These are phyloP conservation scores for Clarireedia homoeocarpa DNA, from an alignment of 2,329 filamentous ascomycete species.

Conservation along the genomic window DNA sequence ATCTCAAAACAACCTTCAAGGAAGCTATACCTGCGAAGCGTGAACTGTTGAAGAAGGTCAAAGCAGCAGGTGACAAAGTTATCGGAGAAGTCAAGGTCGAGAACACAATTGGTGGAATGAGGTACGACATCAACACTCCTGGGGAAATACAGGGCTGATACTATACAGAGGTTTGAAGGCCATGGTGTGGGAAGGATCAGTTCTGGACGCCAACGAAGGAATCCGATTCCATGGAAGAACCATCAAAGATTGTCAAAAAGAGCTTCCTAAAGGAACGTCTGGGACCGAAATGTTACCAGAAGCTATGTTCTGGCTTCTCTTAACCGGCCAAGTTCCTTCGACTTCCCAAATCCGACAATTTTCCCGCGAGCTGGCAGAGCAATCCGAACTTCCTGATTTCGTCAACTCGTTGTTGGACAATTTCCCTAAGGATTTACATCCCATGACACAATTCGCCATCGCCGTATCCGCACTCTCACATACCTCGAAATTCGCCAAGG, in stretches of 20 bases:
- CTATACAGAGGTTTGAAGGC: slow-evolving; percentile 71
- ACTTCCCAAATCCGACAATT: slow-evolving; percentile 73
- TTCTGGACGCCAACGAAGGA: slow-evolving; percentile 91
- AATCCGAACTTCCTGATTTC: slow-evolving; percentile 74
- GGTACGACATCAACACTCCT: slow-evolving; percentile 34
- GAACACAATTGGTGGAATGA: slow-evolving; percentile 93
- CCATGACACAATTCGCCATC: slow-evolving; percentile 97
- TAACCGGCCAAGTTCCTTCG: slow-evolving; percentile 87
- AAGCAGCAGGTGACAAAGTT: slow-evolving; percentile 71
- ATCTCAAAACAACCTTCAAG: slow-evolving; percentile 81
- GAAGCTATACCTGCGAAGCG: slow-evolving; percentile 84
- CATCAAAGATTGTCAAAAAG: slow-evolving; percentile 94
- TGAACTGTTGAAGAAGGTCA: slow-evolving; percentile 89
- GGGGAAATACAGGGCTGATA: slow-evolving; percentile 14
- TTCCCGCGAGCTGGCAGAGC: slow-evolving; percentile 78
- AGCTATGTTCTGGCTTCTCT: slow-evolving; percentile 98
- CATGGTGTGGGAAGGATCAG: slow-evolving; percentile 98
- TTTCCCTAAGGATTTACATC: slow-evolving; percentile 85
- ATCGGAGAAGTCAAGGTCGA: slow-evolving; percentile 91
- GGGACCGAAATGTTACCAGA: slow-evolving; percentile 97
- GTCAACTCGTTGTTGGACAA: slow-evolving; percentile 81
- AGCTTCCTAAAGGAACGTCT: slow-evolving; percentile 84
- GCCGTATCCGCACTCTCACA: slow-evolving; percentile 95
- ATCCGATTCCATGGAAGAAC: slow-evolving; percentile 97
- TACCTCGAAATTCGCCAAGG: slow-evolving; percentile 86